Evolutionary conservation across 2,329 filamentous ascomycete genomes (phyloP), one percentile per base, ranked within the genome.

Genomic region (Anisogramma anomala): DNA sequence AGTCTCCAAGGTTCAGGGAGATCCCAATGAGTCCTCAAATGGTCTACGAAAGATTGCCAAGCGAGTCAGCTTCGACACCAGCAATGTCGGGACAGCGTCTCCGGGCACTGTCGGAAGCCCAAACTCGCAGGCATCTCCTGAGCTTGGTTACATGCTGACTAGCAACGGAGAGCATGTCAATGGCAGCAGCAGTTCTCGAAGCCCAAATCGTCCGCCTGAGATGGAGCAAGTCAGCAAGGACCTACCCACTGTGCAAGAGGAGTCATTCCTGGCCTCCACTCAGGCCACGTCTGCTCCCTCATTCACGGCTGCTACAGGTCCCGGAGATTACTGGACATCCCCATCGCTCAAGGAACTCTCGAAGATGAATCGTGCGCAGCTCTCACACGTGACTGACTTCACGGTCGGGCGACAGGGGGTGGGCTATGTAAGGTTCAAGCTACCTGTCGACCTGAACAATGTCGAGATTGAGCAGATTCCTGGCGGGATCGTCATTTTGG

Each of bases 41-140:
- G 57, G 66, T 48, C 56, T 62, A 23, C 66, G 71, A 39, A 79
- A 79, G 53, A 62, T 84, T 30, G 80, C 81, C 49, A 95, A 94
- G 68, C 79, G 83, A 39, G 91, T 98, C 39, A 95, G 87, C 64
- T 98, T 96, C 53, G 87, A 94, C 55, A 78, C 79, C 3, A 73
- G 72, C 53, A 71, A 68, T 23, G 61, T 68, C 18, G 68, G 68
- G 48, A 57, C 63, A 8, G 57, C 62, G 23, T 61, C 63, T 43
- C 69, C 67, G 27, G 59, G 59, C 20, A 40, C 39, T 19, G 42
- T 38, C 19, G 58, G 62, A 33, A 46, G 55, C n/a, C 59, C 61
- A n/a, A 71, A 75, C 41, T 49, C 59, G 22, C 36, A 51, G 2
- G 57, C 61, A 3, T 60, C 61, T 36, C 65, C 75, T 3, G 74